Percentiles rank a stretch among this genome's conserved stretches.
These are phyloP conservation scores for Cystobasidium sp. DNA, from an alignment of 1,284 basidiomycete species.

Conservation along the genomic window DNA sequence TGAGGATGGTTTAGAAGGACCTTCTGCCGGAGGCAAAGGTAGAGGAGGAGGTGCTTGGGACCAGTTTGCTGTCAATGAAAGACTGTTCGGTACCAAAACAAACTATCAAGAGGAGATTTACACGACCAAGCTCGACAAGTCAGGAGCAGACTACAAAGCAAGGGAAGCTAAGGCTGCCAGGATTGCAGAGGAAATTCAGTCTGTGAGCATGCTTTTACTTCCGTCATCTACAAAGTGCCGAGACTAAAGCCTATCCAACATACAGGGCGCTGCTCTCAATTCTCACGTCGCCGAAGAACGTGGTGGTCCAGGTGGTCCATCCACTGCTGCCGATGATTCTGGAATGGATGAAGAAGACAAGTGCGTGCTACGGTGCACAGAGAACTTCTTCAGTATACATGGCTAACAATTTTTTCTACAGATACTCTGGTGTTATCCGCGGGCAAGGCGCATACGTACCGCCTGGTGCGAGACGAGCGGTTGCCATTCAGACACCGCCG, in stretches of 20 bases:
- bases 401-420: slow-evolving; percentile 56
- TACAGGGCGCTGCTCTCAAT: slow-evolving; percentile 71
- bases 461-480: slow-evolving; percentile 71
- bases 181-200: slow-evolving; percentile 88
- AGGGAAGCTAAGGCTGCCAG: slow-evolving; percentile 84
- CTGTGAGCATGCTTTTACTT: slow-evolving; percentile 60
- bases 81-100: slow-evolving; percentile 87
- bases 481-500: slow-evolving; percentile 40
- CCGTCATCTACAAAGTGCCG: neutral
- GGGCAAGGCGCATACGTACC: slow-evolving; percentile 89
- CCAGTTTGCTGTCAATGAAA: slow-evolving; percentile 93
- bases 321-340: slow-evolving; percentile 67
- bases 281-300: slow-evolving; percentile 90
- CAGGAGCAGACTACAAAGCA: slow-evolving; percentile 82
- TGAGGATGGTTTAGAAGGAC: slow-evolving; percentile 59
- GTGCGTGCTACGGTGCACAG: slow-evolving; percentile 59
- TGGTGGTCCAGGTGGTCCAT: slow-evolving; percentile 59
- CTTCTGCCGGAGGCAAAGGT: neutral
- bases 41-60: slow-evolving; percentile 70
- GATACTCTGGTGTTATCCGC: slow-evolving; percentile 90
- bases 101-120: slow-evolving; percentile 93
- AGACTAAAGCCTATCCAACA: slow-evolving; percentile 22
- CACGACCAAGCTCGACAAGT: slow-evolving; percentile 90
- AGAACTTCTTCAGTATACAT: no score
- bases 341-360: slow-evolving; percentile 92